Conservation (phyloP, 495 filamentous ascomycete species). For the Aspergillus taichungensis region DNA sequence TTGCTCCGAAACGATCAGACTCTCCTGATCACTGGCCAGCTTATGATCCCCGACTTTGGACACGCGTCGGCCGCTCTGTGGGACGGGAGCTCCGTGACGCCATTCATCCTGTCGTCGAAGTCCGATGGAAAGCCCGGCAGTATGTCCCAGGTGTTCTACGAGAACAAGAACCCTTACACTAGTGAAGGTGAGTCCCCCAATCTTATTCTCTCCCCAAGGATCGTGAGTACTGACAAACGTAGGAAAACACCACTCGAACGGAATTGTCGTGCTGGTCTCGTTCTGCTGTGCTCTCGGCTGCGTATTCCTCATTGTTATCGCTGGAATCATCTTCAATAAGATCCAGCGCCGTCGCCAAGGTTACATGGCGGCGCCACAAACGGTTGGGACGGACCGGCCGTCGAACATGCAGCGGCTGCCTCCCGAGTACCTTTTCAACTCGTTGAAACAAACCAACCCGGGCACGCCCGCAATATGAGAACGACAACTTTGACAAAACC, state of each 20-base stretch:
- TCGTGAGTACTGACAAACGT: conserved; percentile 15
- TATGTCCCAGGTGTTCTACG: conserved; percentile 69
- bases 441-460: conserved; percentile 33
- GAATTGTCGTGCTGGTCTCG: conserved; percentile 85
- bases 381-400: conserved; percentile 58
- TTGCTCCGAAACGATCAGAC: conserved; percentile 56
- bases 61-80: conserved; percentile 80
- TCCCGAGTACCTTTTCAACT: conserved; percentile 68
- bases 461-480: conserved; percentile 31
- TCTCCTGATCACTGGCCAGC: conserved; percentile 74
- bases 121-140: conserved; percentile 54
- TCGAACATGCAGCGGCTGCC: conserved; percentile 72
- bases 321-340: conserved; percentile 75
- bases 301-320: conserved; percentile 79
- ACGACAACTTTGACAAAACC: neutral
- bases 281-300: conserved; percentile 81
- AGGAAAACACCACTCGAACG: conserved; percentile 61
- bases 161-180: conserved; percentile 60
- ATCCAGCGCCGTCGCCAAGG: conserved; percentile 78
- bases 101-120: conserved; percentile 70
- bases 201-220: too few species aligned
- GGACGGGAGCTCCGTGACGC: conserved; percentile 67
- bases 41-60: conserved; percentile 68
- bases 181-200: conserved; percentile 36
- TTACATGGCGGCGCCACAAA: conserved; percentile 72